Base-by-base conservation (phyloP, 2,329 filamentous ascomycete species). In the Xenoacremonium recifei region DNA sequence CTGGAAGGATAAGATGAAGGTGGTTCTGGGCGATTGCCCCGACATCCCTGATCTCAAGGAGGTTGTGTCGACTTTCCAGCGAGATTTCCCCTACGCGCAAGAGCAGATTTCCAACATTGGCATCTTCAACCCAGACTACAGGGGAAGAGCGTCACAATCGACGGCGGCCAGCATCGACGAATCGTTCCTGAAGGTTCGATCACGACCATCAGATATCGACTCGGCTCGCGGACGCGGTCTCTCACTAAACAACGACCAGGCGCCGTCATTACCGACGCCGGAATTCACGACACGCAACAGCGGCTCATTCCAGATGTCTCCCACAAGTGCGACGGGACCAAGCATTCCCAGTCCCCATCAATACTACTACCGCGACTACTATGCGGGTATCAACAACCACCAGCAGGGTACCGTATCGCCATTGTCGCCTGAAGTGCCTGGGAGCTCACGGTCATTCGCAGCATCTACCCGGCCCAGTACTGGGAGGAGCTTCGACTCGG, bases 1-100 rank as follows among this genome's bases (percentile, higher is more conserved):
- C 29, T 91, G 90, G 82, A 85, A 87, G 55, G 85, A 87, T 53
- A 96, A 95, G 70, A 79, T 96, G 48, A 82, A 80, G 51, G 77
- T 79, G 7, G 80, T 93, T 3, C 74, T 96, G 5, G 82, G 84
- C 23, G 80, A 86, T 39, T 73, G 74, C 35, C 52, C 59, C 16
- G 72, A 85, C 37, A 77, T 83, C 6, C 80, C 84, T 12, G 84
- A 88, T 38, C 64, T 90, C 15, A 68, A 80, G 31, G 84, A 92
- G 34, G 87, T 97, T 40, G 74, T 91, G 45, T 78, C 80, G 29
- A 80, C 84, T 10, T 97, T 95, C 74, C 77, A 83, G 38, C 79
- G 80, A 13, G 91, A 96, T 57, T 93, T 87, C 62, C 82, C 79
- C 18, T 84, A 85, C 55, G 80, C 87, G 38, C 85, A 95, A 52